Conservation (phyloP, 208 protist genomes). For the Wallacemonas sp. region DNA sequence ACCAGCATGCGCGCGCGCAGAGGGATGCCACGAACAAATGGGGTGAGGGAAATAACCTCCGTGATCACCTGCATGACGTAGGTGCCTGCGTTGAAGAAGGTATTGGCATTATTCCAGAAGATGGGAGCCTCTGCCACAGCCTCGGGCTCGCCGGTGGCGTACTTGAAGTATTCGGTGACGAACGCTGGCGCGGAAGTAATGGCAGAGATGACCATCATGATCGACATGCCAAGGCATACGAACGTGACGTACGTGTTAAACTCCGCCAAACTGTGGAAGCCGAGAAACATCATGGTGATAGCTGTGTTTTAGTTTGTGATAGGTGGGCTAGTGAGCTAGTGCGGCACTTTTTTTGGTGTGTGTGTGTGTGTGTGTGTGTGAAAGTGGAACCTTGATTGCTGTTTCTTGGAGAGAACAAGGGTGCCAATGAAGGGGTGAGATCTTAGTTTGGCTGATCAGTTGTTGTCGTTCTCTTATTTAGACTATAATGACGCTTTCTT, state of each 20-base stretch:
- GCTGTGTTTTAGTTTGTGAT: too few species aligned
- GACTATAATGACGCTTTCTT: too few species aligned
- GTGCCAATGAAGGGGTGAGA: too few species aligned
- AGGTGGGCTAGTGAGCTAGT: not conserved
- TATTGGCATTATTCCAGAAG: constrained; percentile 79
- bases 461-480: too few species aligned
- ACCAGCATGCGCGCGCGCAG: constrained; percentile 49
- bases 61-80: constrained; percentile 59
- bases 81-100: constrained; percentile 79
- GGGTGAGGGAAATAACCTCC: constrained; percentile 50
- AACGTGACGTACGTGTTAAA: constrained; percentile 81
- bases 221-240: constrained; percentile 79
- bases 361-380: not conserved
- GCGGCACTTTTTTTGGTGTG: not conserved
- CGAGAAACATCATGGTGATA: constrained; percentile 33
- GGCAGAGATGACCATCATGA: constrained; percentile 85
- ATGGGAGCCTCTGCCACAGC: constrained; percentile 32
- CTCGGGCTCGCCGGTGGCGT: constrained; percentile 48
- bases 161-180: constrained; percentile 77
- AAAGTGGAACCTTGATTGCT: not conserved
- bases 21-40: constrained; percentile 47
- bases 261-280: constrained; percentile 60
- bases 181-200: constrained; percentile 83
- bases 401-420: too few species aligned
- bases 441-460: too few species aligned